Conservation (phyloP, 805 yeast species). For the Yarrowia alimentaria region DNA sequence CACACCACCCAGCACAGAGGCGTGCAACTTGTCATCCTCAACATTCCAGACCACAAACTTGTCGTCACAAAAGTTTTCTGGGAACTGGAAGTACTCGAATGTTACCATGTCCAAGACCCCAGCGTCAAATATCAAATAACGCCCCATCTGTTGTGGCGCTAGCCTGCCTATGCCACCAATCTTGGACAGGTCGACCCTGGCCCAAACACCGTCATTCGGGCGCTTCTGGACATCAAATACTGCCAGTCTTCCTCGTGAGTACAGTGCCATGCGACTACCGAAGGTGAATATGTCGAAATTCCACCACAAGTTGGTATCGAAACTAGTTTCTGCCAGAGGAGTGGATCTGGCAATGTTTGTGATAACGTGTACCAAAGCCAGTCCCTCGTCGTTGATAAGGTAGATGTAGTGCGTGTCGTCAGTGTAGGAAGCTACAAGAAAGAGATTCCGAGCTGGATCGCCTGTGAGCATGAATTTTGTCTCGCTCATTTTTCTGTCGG, state of each 20-base stretch:
- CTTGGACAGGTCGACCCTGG: conserved; percentile 7
- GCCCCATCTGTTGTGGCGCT: conserved; percentile 5
- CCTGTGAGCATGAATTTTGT: conserved; percentile 1
- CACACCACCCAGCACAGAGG: background rate
- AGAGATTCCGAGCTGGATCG: conserved; percentile 4
- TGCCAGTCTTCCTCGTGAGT: conserved; percentile 7
- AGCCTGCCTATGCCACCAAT: background rate
- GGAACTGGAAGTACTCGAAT: background rate
- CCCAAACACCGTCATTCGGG: conserved; percentile 5
- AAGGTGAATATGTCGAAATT: conserved; percentile 16
- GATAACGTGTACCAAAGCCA: conserved; percentile 1
- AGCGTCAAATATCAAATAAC: background rate
- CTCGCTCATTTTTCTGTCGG: background rate
- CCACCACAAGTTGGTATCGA: conserved; percentile 7
- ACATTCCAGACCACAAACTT: conserved; percentile 14
- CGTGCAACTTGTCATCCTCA: background rate
- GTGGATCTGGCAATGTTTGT: conserved; percentile 6
- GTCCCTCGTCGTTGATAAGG: too few relatives aligned
- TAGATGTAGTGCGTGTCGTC: conserved; percentile 17
- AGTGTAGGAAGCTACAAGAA: conserved; percentile 1
- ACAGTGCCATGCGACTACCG: conserved; percentile 13
- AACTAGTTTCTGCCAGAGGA: conserved; percentile 2
- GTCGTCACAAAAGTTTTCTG: conserved; percentile 1
- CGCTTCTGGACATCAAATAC: conserved; percentile 6
- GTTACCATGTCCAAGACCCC: conserved; percentile 19